Evolutionary conservation across 2,329 filamentous ascomycete genomes (phyloP), one percentile per base, ranked within the genome.

Genomic region (Drechmeria coniospora): DNA sequence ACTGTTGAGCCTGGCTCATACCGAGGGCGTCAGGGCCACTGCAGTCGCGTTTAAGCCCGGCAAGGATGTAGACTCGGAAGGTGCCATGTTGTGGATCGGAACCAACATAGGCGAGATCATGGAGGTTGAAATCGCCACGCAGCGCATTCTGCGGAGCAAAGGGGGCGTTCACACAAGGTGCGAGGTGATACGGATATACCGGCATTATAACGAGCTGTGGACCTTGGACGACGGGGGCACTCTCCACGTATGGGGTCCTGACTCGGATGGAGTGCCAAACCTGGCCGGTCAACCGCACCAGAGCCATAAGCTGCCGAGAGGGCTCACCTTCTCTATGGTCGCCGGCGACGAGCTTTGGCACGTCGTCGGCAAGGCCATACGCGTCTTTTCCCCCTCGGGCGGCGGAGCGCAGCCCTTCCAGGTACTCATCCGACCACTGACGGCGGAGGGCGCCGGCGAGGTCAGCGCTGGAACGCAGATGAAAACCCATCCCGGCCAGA

Each of bases 181-280:
- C 35, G 81, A 92, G 40, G 68, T 98, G 27, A 69, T 81, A 36
- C 82, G 75, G 41, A 92, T 98, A 23, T 79, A 82, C 46, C 74
- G 90, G 21, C 79, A 92, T 49, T 77, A 73, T 36, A 82, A 83
- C 39, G 81, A 94, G 44, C 70, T 98, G 49, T 98, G 90, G 90
- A 86, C 86, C 0, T 52, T 98, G 26, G 90, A 95, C 47, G 86
- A 94, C 37, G 74, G 79, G 25, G 90, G 90, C 8, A 80, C 79
- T 25, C 57, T 98, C 10, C 74, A 83, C 38, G 69, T 95, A 5
- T 98, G 90, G 90, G 74, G 72, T 2, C 76, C 86, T 4, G 80
- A 84, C 41, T 54, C 54, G 25, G 69, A 69, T 5, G 76, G 79
- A 1, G 65, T 75, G 16, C 84, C 86, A 1, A 87, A 73, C 35